Evolutionary conservation across 768 basidiomycete genomes (phyloP), one percentile per base, ranked within the genome.

Genomic region (Candolleomyces eurysporus): DNA sequence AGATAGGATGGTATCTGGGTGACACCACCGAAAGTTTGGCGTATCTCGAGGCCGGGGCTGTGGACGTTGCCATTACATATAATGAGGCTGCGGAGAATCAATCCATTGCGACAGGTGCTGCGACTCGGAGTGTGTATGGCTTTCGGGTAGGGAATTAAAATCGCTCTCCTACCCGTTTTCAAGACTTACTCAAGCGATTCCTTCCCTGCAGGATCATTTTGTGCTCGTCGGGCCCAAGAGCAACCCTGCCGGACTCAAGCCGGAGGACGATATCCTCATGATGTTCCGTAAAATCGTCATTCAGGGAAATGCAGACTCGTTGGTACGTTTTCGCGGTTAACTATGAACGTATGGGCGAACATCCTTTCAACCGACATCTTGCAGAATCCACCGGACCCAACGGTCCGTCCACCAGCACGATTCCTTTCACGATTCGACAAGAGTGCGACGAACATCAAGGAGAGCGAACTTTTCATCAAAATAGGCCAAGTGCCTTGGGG

Each of bases 401-500:
- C 54, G 17, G 54, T 67, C 39, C 75, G 72, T 1, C 70, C 68
- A 4, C 68, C 81, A 5, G 78, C 77, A 14, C 79, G 82, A 36
- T 85, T 84, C 69, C 76, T 85, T 14, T 82, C 82, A 1, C 79
- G 84, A 3, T 85, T 75, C 61, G 84, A 86, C 63, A 85, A 84
- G 64, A 82, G 82, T 57, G 83, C 84, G 9, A 85, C 83, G 0
- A 84, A 85, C 65, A 83, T 85, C 68, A 85, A 83, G 61, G 83
- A 85, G 61, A 82, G 78, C 32, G 67, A 73, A 52, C 61, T 85
- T 11, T 85, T 84, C 59, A 73, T 76, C 45, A 72, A 67, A 10
- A 82, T 85, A 26, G 83, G 83, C 8, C 82, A 84, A 69, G 82
- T 77, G 56, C 84, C 85, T 3, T 86, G 84, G 84, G 83, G 76